These are phyloP conservation scores for Penicillium angulare DNA, from an alignment of 495 filamentous ascomycete species.

Conservation along the genomic window DNA sequence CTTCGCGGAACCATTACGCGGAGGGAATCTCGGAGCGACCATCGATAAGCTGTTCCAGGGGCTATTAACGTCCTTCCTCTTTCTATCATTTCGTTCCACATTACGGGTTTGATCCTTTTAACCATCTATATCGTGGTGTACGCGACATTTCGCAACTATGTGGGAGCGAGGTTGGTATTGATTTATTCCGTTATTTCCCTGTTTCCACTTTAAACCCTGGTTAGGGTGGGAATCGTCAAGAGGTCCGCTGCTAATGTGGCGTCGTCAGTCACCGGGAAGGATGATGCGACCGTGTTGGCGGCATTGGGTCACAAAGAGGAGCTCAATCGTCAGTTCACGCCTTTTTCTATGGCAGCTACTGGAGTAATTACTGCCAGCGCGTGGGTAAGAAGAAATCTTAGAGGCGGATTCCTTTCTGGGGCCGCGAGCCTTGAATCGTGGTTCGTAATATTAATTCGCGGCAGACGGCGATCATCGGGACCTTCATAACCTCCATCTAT, in stretches of 20 bases:
- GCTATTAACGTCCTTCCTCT: not conserved
- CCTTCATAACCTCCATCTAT: slow-evolving; percentile 10
- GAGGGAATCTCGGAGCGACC: not conserved
- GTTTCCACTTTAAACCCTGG: no score
- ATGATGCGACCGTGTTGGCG: slow-evolving; percentile 6
- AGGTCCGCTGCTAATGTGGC: not conserved
- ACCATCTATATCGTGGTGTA: no score
- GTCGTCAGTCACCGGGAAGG: not conserved
- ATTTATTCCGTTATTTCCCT: not conserved
- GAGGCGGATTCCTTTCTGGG: not conserved
- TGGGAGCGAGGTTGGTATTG: not conserved
- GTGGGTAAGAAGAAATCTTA: no score
- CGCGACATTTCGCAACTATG: not conserved
- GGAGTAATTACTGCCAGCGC: slow-evolving; percentile 8
- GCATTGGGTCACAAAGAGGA: slow-evolving; percentile 7
- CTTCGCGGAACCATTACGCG: not conserved
- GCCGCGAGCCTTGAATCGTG: not conserved
- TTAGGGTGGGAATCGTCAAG: no score
- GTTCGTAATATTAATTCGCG: not conserved
- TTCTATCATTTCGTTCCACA: no score
- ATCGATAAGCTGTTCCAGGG: not conserved
- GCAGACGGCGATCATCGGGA: slow-evolving; percentile 8
- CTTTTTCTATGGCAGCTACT: slow-evolving; percentile 10
- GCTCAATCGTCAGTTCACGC: slow-evolving; percentile 6
- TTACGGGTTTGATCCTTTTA: no score